Evolutionary conservation across 2,329 filamentous ascomycete genomes (phyloP).

Genomic region (Beauveria australis): DNA sequence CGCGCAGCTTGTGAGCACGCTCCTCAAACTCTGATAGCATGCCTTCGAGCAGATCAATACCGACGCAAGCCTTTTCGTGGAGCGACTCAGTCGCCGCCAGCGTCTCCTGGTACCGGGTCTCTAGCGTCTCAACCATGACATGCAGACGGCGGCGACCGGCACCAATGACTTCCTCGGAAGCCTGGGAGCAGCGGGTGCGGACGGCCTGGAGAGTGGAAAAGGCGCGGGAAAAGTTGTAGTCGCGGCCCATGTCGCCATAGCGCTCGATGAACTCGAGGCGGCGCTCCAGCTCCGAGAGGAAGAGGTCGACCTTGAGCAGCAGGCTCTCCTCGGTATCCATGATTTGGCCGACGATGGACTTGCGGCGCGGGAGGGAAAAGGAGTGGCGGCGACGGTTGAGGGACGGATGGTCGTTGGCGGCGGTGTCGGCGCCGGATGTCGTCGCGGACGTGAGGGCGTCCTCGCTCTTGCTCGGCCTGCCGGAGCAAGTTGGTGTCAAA

Average conservation of each 20-base stretch:
- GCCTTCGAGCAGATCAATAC: constrained; percentile 75
- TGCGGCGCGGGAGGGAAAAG: constrained; percentile 47
- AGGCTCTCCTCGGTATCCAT: constrained; percentile 57
- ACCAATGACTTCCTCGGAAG: constrained; percentile 83
- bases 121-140: constrained; percentile 87
- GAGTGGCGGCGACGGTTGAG: constrained; percentile 40
- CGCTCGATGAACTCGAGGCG: constrained; percentile 82
- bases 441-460: constrained; percentile 27
- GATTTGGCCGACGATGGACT: constrained; percentile 50
- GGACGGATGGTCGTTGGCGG: constrained; percentile 22
- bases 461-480: constrained; percentile 23
- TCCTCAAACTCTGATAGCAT: constrained; percentile 82
- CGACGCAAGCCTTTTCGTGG: constrained; percentile 84
- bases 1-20: constrained; percentile 69
- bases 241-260: constrained; percentile 76
- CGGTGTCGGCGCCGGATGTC: constrained; percentile 34
- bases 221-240: constrained; percentile 74
- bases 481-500: constrained; percentile 29
- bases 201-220: constrained; percentile 83
- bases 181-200: constrained; percentile 77
- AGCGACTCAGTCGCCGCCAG: constrained; percentile 76
- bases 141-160: constrained; percentile 76
- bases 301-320: constrained; percentile 63
- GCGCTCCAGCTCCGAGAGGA: constrained; percentile 77
- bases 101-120: constrained; percentile 78